Evolutionary conservation across 371 early-diverging fungal genomes (phyloP), one percentile per base, ranked within the genome.

Genomic region (Mortierella polycephala): DNA sequence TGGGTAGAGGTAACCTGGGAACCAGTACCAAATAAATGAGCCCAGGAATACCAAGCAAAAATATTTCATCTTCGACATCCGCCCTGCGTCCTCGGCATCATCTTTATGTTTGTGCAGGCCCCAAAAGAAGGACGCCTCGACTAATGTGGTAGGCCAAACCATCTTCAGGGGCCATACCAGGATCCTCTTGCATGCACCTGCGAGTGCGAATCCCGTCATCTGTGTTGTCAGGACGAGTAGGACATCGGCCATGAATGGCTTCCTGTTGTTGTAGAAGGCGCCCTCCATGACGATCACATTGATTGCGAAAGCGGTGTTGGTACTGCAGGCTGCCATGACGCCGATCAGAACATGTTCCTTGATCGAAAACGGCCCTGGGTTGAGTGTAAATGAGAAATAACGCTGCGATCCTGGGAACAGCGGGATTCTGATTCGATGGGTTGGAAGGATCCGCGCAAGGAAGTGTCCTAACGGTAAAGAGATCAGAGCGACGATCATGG

Each of bases 321-420:
- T 88, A 53, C 53, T 62, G 21, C 41, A 41, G 23, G 62, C 50
- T 10, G 89, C 86, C 82, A 90, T 87, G 60, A 88, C 84, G n/a
- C 86, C 87, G 47, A 94, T 88, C 41, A 95, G 79, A 13, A 90
- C 91, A 64, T 95, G 95, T 79, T 95, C 96, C 77, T 95, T 95
- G 75, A 93, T 87, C 67, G 88, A 89, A 82, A 95, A 95, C 0
- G 93, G 92, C 1, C 95, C 95, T 1, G 95, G 95, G 46, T 95
- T 95, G 63, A 88, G 85, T 39, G 85, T 79, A 62, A 71, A 81
- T 5, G 10, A 72, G 60, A 67, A 68, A 12, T 83, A 76, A 51
- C 16, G 9, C 2, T 30, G 30, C 30, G 30, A 30, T 4, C 30
- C 30, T 30, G 30, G 30, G 30, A 30, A 30, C 4, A 30, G 30